Evolutionary conservation across 140 eudicot genomes (phyloP), one percentile per base, ranked within the genome.

Genomic region (Anethum foeniculum): DNA sequence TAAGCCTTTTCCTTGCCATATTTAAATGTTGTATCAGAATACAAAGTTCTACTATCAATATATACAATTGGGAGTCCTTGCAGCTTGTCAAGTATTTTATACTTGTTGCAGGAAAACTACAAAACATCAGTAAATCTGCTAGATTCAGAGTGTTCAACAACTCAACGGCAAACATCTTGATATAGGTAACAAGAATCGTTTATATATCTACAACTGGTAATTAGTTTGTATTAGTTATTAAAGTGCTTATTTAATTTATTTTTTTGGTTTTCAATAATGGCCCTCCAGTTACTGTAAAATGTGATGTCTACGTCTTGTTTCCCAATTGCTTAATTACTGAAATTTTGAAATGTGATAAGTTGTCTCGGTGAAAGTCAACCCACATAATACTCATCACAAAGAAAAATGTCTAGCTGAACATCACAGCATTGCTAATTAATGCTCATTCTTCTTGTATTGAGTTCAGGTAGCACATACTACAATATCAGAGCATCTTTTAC

Each of bases 91-190:
- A 25, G 12, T 62, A 25, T 36, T 62, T n/a, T 75, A 28, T 81
- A 76, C 54, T 52, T 77, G n/a, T 54, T 75, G 54, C 75, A 88
- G 89, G 79, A 65, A 58, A 77, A 85, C 73, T 75, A 80, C 83
- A 83, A 43, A 81, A 75, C 76, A 58, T 74, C 38, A 38, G 76
- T 81, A 34, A 81, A 79, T 76, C 88, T 82, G 79, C 85, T 76
- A 32, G 92, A 84, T 78, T 86, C 92, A 27, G 90, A 84, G 79
- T 86, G 90, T 85, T 86, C 88, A 60, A 80, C 88, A 51, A 82
- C 90, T 71, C 92, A 82, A 83, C 80, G 74, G 64, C 78, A 83
- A 82, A 54, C 54, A 25, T 80, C 85, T 38, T 80, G 77, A 87
- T 75, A 62, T 38, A 75, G 75, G 28, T 46, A 81, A 41, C 39